phyloP scores from a whole-genome alignment of 805 yeast genomes.

The Pichia sporocuriosa region DNA sequence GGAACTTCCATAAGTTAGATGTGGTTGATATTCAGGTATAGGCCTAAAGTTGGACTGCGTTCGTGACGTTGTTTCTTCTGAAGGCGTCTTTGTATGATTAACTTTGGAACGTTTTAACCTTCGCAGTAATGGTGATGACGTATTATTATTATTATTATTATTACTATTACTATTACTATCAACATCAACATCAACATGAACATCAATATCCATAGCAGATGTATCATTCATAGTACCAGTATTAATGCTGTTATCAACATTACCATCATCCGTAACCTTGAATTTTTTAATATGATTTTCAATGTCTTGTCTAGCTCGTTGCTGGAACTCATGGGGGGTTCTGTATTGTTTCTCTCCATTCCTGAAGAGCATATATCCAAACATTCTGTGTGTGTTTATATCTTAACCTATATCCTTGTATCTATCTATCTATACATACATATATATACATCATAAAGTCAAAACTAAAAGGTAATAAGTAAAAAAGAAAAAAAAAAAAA shows the following conservation, averaged over 20 bases:
- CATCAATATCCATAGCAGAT: background rate
- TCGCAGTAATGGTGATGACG: slow-evolving; percentile 1
- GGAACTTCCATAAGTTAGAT: slow-evolving; percentile 28
- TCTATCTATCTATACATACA: no score
- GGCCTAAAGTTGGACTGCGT: no score
- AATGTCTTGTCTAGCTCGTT: slow-evolving; percentile 29
- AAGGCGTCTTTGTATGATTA: background rate
- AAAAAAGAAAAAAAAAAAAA: no score
- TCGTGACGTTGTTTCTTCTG: no score
- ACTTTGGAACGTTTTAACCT: background rate
- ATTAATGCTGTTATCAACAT: background rate
- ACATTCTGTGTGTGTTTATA: slow-evolving; percentile 18
- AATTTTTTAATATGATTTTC: slow-evolving; percentile 22
- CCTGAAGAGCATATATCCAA: slow-evolving; percentile 26
- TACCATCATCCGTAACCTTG: background rate
- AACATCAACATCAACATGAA: background rate
- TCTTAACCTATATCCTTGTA: background rate
- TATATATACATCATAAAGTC: no score
- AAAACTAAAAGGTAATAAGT: no score
- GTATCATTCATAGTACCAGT: background rate
- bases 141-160: background rate
- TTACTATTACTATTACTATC: background rate
- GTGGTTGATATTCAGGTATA: background rate
- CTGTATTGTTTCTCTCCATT: slow-evolving; percentile 22
- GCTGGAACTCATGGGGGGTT: slow-evolving; percentile 30